These are phyloP conservation scores for Colletotrichum paranaense DNA, from an alignment of 2,329 filamentous ascomycete species.

Conservation along the genomic window DNA sequence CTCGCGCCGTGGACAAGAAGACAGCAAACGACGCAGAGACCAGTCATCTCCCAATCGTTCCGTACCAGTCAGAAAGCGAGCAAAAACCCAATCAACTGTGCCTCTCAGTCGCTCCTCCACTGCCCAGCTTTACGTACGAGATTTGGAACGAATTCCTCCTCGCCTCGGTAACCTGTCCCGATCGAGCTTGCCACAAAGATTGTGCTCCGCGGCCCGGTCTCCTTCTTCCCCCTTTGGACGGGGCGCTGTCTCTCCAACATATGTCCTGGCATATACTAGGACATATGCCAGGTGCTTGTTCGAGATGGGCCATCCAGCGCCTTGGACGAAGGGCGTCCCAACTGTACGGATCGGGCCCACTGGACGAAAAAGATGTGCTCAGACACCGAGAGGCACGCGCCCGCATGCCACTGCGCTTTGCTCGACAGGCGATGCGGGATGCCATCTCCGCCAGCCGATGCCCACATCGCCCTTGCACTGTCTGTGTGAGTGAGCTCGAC, in stretches of 20 bases:
- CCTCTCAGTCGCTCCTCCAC: background rate
- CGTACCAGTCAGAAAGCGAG: background rate
- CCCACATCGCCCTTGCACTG: background rate
- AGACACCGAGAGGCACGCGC: background rate
- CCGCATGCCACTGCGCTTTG: conserved; percentile 4
- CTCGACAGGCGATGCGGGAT: conserved; percentile 2
- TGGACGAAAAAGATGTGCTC: background rate
- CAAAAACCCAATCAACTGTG: background rate
- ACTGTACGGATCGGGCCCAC: background rate
- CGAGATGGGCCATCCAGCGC: background rate
- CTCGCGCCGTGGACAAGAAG: background rate
- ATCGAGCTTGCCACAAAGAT: conserved; percentile 11
- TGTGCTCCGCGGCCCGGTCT: background rate
- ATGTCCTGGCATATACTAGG: too few relatives aligned
- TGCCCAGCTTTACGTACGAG: conserved; percentile 18
- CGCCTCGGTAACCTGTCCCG: conserved; percentile 22
- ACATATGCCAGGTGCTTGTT: background rate
- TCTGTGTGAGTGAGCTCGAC: background rate
- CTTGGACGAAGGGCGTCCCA: background rate
- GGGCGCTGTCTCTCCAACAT: background rate
- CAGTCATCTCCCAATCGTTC: background rate
- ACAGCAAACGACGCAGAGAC: background rate
- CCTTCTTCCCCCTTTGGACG: background rate
- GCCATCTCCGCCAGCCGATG: background rate
- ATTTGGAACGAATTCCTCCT: background rate